phyloP scores from a whole-genome alignment of 495 filamentous ascomycete genomes.

The Penicillium egyptiacum region DNA sequence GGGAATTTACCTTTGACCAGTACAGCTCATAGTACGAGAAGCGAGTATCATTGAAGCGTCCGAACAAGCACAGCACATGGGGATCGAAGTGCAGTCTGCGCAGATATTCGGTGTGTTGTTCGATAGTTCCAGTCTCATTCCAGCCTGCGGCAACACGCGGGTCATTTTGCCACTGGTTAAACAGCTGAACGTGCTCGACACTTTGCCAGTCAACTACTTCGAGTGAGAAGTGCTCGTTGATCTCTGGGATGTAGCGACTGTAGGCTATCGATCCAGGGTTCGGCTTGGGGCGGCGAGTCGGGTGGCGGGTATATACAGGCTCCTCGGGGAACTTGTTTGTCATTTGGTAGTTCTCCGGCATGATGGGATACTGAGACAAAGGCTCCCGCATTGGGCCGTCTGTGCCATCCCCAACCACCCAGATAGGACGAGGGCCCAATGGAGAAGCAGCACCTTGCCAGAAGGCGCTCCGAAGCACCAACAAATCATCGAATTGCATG shows the following conservation, averaged over 20 bases:
- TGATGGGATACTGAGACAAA: conserved; percentile 48
- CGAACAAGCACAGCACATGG: conserved; percentile 61
- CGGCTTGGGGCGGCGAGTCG: conserved; percentile 60
- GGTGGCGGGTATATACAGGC: conserved; percentile 55
- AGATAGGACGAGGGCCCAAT: conserved; percentile 60
- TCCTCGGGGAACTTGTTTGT: conserved; percentile 52
- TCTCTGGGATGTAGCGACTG: conserved; percentile 66
- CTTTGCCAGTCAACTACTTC: conserved; percentile 58
- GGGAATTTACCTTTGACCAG: conserved; percentile 60
- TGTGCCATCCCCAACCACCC: conserved; percentile 46
- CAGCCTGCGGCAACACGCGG: conserved; percentile 67
- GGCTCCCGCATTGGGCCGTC: conserved; percentile 37
- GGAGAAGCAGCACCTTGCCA: conserved; percentile 70
- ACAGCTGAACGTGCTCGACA: conserved; percentile 55
- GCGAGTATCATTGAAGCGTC: conserved; percentile 56
- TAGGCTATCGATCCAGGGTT: conserved; percentile 60
- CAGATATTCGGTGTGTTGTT: conserved; percentile 63
- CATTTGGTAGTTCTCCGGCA: conserved; percentile 56
- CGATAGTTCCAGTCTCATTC: conserved; percentile 64
- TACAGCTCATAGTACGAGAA: conserved; percentile 73
- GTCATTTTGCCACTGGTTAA: conserved; percentile 70
- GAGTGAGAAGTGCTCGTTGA: conserved; percentile 65
- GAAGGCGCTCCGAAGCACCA: conserved; percentile 51
- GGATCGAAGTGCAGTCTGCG: conserved; percentile 59
- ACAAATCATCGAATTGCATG: conserved; percentile 26